Evolutionary conservation across 1,139 yeast species (phyloP).

Genomic region (Saccharomyces hybrid): DNA sequence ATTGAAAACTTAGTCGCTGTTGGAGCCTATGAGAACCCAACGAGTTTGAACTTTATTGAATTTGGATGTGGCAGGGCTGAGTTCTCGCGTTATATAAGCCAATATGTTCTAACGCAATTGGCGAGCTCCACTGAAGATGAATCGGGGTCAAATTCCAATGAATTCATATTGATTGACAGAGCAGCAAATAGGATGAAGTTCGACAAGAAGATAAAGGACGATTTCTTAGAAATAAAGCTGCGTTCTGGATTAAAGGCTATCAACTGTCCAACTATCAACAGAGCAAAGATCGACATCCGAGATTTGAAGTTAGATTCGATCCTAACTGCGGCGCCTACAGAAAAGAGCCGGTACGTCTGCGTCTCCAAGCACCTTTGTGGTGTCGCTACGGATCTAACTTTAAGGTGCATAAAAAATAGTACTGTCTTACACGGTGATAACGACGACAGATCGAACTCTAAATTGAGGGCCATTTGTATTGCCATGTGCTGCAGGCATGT

Average conservation of each 20-base stretch:
- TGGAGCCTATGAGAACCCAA: slow-evolving; percentile 34
- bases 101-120: slow-evolving; percentile 11
- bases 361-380: slow-evolving; percentile 89
- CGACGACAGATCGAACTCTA: background rate
- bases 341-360: slow-evolving; percentile 38
- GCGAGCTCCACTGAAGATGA: background rate
- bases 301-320: slow-evolving; percentile 53
- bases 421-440: slow-evolving; percentile 8
- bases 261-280: slow-evolving; percentile 3
- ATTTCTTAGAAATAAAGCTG: slow-evolving; percentile 31
- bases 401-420: slow-evolving; percentile 55
- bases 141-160: slow-evolving; percentile 13
- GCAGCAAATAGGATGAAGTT: slow-evolving; percentile 72
- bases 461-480: slow-evolving; percentile 53
- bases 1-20: slow-evolving; percentile 55
- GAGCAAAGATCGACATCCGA: slow-evolving; percentile 64
- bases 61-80: slow-evolving; percentile 93
- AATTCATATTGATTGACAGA: slow-evolving; percentile 65
- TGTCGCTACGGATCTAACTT: slow-evolving; percentile 82
- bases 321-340: slow-evolving; percentile 27
- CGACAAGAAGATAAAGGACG: slow-evolving; percentile 59
- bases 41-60: slow-evolving; percentile 47
- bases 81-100: slow-evolving; percentile 55
- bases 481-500: slow-evolving; percentile 95
- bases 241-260: background rate